These are phyloP conservation scores for Lachnellula cervina DNA, from an alignment of 2,329 filamentous ascomycete species.

Conservation along the genomic window DNA sequence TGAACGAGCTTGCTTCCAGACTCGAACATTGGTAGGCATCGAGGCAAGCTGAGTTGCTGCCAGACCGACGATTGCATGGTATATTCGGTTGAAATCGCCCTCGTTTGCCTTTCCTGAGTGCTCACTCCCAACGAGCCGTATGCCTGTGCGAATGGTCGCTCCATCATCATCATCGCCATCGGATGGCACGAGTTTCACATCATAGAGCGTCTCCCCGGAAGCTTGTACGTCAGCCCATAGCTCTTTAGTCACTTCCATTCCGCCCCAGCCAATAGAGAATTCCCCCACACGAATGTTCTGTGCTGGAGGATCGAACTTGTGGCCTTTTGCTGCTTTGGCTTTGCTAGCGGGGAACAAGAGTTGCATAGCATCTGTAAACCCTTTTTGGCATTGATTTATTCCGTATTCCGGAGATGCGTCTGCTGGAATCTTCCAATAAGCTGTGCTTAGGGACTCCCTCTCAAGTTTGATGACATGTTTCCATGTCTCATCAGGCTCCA, in stretches of 20 bases:
- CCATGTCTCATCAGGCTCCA: conserved; percentile 1
- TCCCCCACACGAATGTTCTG: conserved; percentile 1
- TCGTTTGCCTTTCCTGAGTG: too few relatives aligned
- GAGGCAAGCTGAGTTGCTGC: too few relatives aligned
- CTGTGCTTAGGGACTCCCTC: not conserved
- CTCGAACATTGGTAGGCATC: not conserved
- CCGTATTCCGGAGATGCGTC: conserved; percentile 4
- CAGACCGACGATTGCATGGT: too few relatives aligned
- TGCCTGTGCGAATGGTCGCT: too few relatives aligned
- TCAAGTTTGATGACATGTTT: conserved; percentile 4
- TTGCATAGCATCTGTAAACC: conserved; percentile 13
- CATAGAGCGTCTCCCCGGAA: not conserved
- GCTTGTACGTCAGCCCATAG: not conserved
- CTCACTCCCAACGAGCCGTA: too few relatives aligned
- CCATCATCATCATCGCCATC: too few relatives aligned
- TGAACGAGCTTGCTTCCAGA: conserved; percentile 5
- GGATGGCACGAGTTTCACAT: too few relatives aligned
- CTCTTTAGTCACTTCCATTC: conserved; percentile 14
- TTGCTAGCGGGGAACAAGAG: conserved; percentile 4
- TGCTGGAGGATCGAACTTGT: not conserved
- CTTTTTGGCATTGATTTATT: conserved; percentile 19
- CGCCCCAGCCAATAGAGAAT: conserved; percentile 12
- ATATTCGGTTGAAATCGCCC: too few relatives aligned
- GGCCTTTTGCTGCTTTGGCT: not conserved
- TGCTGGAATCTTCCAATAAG: conserved; percentile 24